phyloP scores from a whole-genome alignment of 2,329 filamentous ascomycete genomes.

The Paraphaeosphaeria minitans region DNA sequence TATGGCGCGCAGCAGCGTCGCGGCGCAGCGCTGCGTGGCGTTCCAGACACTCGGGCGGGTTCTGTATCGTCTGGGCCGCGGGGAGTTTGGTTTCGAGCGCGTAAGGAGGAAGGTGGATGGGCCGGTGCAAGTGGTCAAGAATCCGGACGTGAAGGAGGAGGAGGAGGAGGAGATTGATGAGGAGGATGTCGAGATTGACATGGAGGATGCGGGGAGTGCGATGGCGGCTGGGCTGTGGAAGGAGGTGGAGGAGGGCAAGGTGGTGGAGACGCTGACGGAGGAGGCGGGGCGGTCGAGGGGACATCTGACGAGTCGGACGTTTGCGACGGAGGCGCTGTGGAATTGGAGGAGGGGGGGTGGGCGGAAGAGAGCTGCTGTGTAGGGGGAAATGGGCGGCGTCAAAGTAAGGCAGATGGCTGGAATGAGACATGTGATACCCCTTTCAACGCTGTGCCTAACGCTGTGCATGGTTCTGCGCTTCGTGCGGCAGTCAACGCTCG shows the following conservation, averaged over 20 bases:
- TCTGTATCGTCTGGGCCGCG: slow-evolving; percentile 79
- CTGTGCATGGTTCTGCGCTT: no score
- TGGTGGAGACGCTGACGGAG: slow-evolving; percentile 76
- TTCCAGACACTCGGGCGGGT: slow-evolving; percentile 90
- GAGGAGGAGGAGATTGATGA: slow-evolving; percentile 44
- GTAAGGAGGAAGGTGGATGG: slow-evolving; percentile 49
- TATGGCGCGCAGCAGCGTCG: slow-evolving; percentile 78
- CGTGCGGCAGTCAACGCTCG: no score
- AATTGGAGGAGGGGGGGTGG: slow-evolving; percentile 76
- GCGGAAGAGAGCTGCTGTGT: slow-evolving; percentile 60
- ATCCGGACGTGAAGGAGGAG: slow-evolving; percentile 45
- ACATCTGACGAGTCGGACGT: slow-evolving; percentile 80
- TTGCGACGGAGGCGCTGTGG: slow-evolving; percentile 90
- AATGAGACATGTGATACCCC: no score
- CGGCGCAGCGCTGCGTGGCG: slow-evolving; percentile 86
- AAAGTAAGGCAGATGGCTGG: no score
- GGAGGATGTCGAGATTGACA: slow-evolving; percentile 38
- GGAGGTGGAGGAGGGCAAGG: slow-evolving; percentile 74
- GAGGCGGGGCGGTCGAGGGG: slow-evolving; percentile 71
- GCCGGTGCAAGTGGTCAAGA: slow-evolving; percentile 51
- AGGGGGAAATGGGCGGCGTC: no score
- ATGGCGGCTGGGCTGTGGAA: slow-evolving; percentile 80
- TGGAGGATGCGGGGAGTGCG: slow-evolving; percentile 47
- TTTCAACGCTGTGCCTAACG: no score
- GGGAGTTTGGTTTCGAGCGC: slow-evolving; percentile 66